Base-by-base conservation (phyloP, 495 filamentous ascomycete genomes). In the Talaromyces borbonicus region DNA sequence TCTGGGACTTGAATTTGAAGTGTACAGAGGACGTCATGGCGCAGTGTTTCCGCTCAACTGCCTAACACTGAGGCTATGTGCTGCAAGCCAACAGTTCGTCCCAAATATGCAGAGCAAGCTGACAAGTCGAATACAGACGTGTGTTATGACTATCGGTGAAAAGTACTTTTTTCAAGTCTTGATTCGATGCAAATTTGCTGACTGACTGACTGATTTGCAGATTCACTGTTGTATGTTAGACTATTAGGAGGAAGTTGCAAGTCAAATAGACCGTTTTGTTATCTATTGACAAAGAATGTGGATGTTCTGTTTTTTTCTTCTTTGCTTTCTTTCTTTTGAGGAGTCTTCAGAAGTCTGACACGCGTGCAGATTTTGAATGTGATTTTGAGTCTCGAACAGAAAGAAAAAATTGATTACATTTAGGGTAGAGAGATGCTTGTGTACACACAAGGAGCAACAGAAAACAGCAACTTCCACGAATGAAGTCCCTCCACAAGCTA, bases 1-100 rank as follows among this genome's bases (percentile, higher is more conserved):
- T 95, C 62, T 92, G 87, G 48, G 90, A 96, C 74, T 96, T 97
- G 84, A 97, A 99, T 71, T 94, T 95, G 84, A 95, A 97, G 71
- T 95, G 96, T 62, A 99, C 90, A 51, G 89, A 96, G 46, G 93
- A 96, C 67, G 90, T 76, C 92, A 98, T 98, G 69, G 63, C 66
- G 69, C 69, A 67, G n/a, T 23, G 30, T 35, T 26, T 46, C 43
- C 51, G 48, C 52, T 58, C 56, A 56, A 49, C 53, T 55, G 59
- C 51, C 48, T 55, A 49, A 53, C 43, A 51, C n/a, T 38, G 16
- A 20, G 8, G 16, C 20, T 9, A 18, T 18, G 5, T 8, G 15
- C 33, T 20, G 35, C 18, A 20, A 20, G 33, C 8, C 5, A 20
- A n/a, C n/a, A n/a, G n/a, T n/a, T n/a, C n/a, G n/a, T n/a, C n/a